Base-by-base conservation (phyloP, 228 moss, liverwort and hornwort genomes). In the Sphagnum magellanicum region DNA sequence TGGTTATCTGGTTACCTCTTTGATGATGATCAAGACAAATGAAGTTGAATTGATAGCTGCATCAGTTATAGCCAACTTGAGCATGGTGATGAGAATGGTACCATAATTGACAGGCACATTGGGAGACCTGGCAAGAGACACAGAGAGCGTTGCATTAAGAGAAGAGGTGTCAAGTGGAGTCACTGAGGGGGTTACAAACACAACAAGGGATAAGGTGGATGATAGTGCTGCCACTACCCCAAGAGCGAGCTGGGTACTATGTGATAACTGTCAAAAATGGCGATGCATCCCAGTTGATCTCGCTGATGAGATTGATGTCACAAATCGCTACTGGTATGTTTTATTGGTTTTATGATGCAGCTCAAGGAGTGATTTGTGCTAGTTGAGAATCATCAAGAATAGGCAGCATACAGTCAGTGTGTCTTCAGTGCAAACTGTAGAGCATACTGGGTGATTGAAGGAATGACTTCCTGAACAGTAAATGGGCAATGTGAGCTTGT, bases 211-310 rank as follows among this genome's bases (percentile, higher is more conserved):
- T 68, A 85, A 81, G 75, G 70, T 81, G 67, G 80, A 75, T 81
- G 87, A 85, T 50, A 87, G 77, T 74, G 76, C 63, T 67, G 82
- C 69, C 67, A 75, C 81, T 65, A 79, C 76, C 64, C 75, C 88
- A 8, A 86, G 83, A 80, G 87, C 85, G 65, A 86, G 94, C 68
- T 94, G 94, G 94, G 94, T 89, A 16, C 84, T 84, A 46, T 94
- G 94, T 79, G 94, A 94, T 68, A 88, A 91, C 70, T 94, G 94
- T 73, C 83, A 75, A 47, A 89, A 94, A 77, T 94, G 94, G 94
- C 91, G 94, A 48, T 89, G 94, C 79, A 91, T 94, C 72, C 89
- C 94, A 59, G 89, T 91, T 74, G 91, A 89, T 65, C 91, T 94
- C 65, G 91, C 91, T 67, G 94, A 94, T 57, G 79, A 86, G 70